These are phyloP conservation scores for Aspergillus pseudoglaucus DNA, from an alignment of 2,329 filamentous ascomycete species.

Conservation along the genomic window DNA sequence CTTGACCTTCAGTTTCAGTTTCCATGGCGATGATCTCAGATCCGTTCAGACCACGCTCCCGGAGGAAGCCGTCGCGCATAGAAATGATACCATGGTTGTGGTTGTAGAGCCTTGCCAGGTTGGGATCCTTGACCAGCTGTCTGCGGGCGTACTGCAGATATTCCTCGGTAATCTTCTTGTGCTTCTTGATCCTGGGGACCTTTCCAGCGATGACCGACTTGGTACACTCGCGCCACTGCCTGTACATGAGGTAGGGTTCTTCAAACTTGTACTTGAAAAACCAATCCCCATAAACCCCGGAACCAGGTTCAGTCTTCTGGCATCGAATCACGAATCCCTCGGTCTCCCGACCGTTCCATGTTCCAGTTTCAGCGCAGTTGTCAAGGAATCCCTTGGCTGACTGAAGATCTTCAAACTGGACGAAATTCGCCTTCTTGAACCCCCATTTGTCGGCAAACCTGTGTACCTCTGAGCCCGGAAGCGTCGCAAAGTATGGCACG, in stretches of 20 bases:
- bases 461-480: slow-evolving; percentile 75
- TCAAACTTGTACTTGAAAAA: slow-evolving; percentile 99
- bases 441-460: slow-evolving; percentile 88
- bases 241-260: slow-evolving; percentile 96
- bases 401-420: slow-evolving; percentile 67
- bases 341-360: slow-evolving; percentile 84
- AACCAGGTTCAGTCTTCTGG: slow-evolving; percentile 50
- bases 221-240: slow-evolving; percentile 96
- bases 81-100: slow-evolving; percentile 92
- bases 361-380: slow-evolving; percentile 75
- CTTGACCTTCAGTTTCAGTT: slow-evolving; percentile 42
- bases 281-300: slow-evolving; percentile 71
- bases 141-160: slow-evolving; percentile 77
- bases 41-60: slow-evolving; percentile 75
- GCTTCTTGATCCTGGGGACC: slow-evolving; percentile 74
- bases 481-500: slow-evolving; percentile 82
- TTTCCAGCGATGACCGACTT: slow-evolving; percentile 76
- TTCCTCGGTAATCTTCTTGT: slow-evolving; percentile 80
- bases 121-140: slow-evolving; percentile 62
- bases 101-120: slow-evolving; percentile 65
- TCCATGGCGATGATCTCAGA: slow-evolving; percentile 77
- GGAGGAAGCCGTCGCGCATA: slow-evolving; percentile 80
- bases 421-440: slow-evolving; percentile 79
- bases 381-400: slow-evolving; percentile 77
- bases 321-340: slow-evolving; percentile 97